Conservation (phyloP, 2,329 filamentous ascomycete species). For the Colletotrichum neosansevieriae region DNA sequence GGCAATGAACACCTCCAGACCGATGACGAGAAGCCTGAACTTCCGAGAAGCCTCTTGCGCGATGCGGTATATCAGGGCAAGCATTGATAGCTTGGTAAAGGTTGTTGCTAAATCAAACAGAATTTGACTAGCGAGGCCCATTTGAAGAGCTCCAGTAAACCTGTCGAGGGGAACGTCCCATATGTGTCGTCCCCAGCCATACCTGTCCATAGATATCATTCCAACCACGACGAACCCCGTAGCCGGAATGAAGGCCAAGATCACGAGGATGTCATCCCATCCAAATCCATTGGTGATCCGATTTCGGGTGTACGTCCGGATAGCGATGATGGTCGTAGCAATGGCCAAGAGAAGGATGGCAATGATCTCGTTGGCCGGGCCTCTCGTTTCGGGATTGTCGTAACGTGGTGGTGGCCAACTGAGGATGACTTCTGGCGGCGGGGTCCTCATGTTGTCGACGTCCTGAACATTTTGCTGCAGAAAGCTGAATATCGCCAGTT, state of each 20-base stretch:
- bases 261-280: slow-evolving; percentile 52
- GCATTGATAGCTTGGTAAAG: slow-evolving; percentile 56
- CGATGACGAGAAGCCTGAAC: slow-evolving; percentile 47
- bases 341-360: slow-evolving; percentile 45
- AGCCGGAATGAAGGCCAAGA: slow-evolving; percentile 52
- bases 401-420: slow-evolving; percentile 51
- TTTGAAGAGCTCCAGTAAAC: slow-evolving; percentile 44
- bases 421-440: slow-evolving; percentile 41
- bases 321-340: slow-evolving; percentile 47
- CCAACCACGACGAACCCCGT: slow-evolving; percentile 48
- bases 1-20: slow-evolving; percentile 47
- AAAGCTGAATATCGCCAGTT: not conserved
- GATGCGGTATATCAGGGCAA: slow-evolving; percentile 53
- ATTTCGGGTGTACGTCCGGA: slow-evolving; percentile 52
- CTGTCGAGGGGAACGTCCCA: slow-evolving; percentile 48
- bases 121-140: slow-evolving; percentile 50
- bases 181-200: slow-evolving; percentile 50
- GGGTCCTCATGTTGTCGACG: slow-evolving; percentile 41
- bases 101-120: slow-evolving; percentile 54
- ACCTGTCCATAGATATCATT: slow-evolving; percentile 44
- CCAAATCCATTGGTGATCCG: slow-evolving; percentile 51
- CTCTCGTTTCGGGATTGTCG: slow-evolving; percentile 48
- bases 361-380: slow-evolving; percentile 46
- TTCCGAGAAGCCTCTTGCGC: slow-evolving; percentile 48
- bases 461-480: slow-evolving; percentile 27